These are phyloP conservation scores for Elsinoe fawcettii DNA, from an alignment of 2,329 filamentous ascomycete species.

Conservation along the genomic window DNA sequence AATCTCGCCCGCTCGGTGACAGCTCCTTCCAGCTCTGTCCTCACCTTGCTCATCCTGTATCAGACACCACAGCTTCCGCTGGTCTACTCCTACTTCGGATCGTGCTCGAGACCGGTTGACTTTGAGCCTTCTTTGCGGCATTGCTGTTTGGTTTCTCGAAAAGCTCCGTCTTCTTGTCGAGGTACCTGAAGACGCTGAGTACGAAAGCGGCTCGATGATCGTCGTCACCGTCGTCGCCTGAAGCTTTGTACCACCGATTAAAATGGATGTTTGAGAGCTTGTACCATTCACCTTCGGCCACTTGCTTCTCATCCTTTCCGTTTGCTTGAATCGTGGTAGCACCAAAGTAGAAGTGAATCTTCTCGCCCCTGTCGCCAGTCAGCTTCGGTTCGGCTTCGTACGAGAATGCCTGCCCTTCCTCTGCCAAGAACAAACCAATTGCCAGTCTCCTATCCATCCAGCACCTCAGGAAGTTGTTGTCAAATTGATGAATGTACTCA, in stretches of 20 bases:
- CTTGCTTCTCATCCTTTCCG: neutral
- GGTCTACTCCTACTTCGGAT: too few relatives aligned
- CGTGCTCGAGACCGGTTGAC: too few relatives aligned
- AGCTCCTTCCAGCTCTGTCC: too few relatives aligned
- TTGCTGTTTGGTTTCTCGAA: too few relatives aligned
- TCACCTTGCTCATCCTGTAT: too few relatives aligned
- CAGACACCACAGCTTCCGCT: too few relatives aligned
- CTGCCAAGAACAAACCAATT: neutral
- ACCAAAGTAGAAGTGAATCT: neutral
- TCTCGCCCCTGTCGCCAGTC: neutral
- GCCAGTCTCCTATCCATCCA: neutral
- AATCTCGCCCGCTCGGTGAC: too few relatives aligned
- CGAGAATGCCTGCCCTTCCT: neutral
- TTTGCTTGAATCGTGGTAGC: neutral
- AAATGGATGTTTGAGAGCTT: neutral
- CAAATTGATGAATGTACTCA: neutral
- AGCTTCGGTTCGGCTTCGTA: neutral
- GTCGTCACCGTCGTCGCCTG: neutral
- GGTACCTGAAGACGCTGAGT: neutral
- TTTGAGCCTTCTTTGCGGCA: too few relatives aligned
- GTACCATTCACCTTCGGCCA: neutral
- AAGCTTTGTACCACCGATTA: neutral
- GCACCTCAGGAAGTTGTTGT: neutral
- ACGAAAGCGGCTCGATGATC: neutral
- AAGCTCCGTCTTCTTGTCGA: neutral